Percentiles rank a stretch among this genome's conserved stretches.
Evolutionary conservation across 495 filamentous ascomycete genomes (phyloP).

Genomic region (Penicillium bialowiezense): DNA sequence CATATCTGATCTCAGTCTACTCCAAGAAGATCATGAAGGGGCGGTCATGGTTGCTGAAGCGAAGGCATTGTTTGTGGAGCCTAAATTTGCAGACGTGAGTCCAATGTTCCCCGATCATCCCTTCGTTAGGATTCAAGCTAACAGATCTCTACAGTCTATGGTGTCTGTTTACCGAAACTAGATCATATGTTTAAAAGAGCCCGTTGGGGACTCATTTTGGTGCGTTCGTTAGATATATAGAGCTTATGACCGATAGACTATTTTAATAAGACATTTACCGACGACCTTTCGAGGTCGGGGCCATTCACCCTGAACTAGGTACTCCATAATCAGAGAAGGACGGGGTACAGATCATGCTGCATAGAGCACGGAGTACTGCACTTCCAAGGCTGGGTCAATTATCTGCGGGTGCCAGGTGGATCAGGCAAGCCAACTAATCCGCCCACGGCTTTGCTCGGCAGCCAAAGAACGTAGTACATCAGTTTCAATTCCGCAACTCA

Average conservation of each 20-base stretch:
- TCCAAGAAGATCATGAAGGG: conserved; percentile 46
- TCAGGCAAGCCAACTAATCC: no score
- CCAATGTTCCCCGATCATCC: neutral
- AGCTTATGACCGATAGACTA: conserved; percentile 1
- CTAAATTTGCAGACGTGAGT: conserved; percentile 69
- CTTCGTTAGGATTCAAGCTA: conserved; percentile 7
- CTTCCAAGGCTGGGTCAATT: no score
- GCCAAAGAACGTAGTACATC: no score
- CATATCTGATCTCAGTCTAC: conserved; percentile 9
- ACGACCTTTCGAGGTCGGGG: no score
- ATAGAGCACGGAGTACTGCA: no score
- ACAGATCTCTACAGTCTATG: conserved; percentile 32
- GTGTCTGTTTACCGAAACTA: conserved; percentile 35
- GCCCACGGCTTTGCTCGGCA: no score
- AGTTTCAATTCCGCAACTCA: no score
- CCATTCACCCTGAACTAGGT: no score
- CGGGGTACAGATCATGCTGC: no score
- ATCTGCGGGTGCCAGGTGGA: no score
- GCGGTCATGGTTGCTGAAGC: conserved; percentile 68
- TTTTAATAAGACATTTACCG: neutral
- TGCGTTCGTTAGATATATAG: conserved; percentile 1
- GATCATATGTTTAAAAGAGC: neutral
- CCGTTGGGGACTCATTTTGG: neutral
- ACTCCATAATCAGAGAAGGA: no score
- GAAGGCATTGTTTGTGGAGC: conserved; percentile 84